Base-by-base conservation (phyloP, 1,139 yeast species). In the Suhomyces bribrorum region DNA sequence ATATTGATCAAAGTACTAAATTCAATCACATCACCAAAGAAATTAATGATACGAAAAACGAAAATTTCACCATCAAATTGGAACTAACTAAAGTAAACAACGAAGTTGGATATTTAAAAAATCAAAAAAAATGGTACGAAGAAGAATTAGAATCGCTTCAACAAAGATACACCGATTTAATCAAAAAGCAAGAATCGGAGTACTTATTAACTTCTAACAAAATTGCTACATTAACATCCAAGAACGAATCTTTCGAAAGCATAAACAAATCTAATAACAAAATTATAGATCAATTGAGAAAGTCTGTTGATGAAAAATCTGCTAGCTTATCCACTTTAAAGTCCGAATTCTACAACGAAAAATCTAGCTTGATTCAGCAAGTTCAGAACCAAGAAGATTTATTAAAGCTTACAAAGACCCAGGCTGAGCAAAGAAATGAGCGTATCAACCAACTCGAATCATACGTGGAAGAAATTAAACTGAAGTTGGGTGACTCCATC, bases 381-480 rank as follows among this genome's bases (percentile, higher is more conserved):
- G 66, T 85, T 53, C 62, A 78, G 2, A 63, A 79, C 26, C 88
- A 84, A 56, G 82, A 82, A 43, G 79, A 86, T 34, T 61, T 83
- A 27, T 69, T 80, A 2, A 79, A 76, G 32, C 66, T 86, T 14
- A 69, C 87, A 45, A 80, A 83, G 38, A 50, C 65, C 7, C 75
- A 77, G 69, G 64, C 74, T 7, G 55, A 61, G 1, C 81, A 79
- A 43, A 61, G 75, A 22, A 62, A 61, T 29, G 58, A 62, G 7
- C 67, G 85, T 43, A 67, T 82, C 7, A 53, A 59, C 2, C 73
- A 73, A 31, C 61, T 82, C 18, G 85, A 82, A 45, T 45, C 49
- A 1, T 64, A 70, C 38, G 56, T 73, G 12, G 68, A 72, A 9
- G 72, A 69, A 15, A 55, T 80, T 1, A 66, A 70, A 46, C 48